Conservation (phyloP, 202 grass and related monocot genomes). For the Brachypodium distachyon region DNA sequence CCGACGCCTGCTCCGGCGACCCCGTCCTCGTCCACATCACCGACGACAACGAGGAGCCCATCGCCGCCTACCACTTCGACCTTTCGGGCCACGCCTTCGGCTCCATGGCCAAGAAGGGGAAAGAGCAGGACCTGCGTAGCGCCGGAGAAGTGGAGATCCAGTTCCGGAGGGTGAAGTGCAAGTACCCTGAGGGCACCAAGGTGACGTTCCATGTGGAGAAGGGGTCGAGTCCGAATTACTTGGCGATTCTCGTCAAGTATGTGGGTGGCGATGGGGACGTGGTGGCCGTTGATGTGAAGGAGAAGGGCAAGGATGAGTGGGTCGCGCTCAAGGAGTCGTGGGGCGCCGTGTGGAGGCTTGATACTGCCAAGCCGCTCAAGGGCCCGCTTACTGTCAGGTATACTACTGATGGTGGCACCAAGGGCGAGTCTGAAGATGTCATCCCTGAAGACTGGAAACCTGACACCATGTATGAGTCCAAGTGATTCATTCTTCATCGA, state of each 20-base stretch:
- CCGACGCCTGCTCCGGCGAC: constrained; percentile 49
- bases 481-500: neutral
- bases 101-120: constrained; percentile 39
- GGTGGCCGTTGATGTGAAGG: constrained; percentile 36
- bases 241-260: constrained; percentile 46
- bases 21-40: constrained; percentile 42
- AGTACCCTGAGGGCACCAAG: constrained; percentile 39
- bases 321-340: constrained; percentile 29
- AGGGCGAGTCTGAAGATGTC: neutral
- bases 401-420: constrained; percentile 24
- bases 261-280: constrained; percentile 43
- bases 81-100: constrained; percentile 52
- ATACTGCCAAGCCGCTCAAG: constrained; percentile 10
- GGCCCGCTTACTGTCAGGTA: constrained; percentile 46
- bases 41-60: constrained; percentile 54
- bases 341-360: constrained; percentile 48
- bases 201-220: constrained; percentile 63
- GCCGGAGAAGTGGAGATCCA: constrained; percentile 45
- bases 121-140: constrained; percentile 41
- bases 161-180: constrained; percentile 52
- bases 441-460: constrained; percentile 48
- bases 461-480: constrained; percentile 23
- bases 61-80: constrained; percentile 64
- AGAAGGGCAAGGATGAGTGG: constrained; percentile 11
- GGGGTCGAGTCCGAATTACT: constrained; percentile 47